These are phyloP conservation scores for Phytophthora cajani DNA, from an alignment of 352 stramenopile genomes.

Conservation along the genomic window DNA sequence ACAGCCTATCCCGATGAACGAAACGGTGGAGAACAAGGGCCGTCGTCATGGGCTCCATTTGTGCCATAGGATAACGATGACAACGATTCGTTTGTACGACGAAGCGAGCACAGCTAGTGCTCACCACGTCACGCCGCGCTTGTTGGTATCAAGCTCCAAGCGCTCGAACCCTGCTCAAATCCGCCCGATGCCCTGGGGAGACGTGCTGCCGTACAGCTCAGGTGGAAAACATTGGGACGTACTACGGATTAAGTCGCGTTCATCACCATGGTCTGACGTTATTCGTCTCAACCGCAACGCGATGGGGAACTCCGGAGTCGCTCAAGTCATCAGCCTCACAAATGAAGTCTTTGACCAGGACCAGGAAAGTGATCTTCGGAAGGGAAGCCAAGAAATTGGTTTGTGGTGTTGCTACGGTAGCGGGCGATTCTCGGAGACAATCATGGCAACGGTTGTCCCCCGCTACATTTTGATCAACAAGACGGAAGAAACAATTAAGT, in stretches of 20 bases:
- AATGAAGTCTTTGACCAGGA: conserved; percentile 69
- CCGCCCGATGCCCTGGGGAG: conserved; percentile 78
- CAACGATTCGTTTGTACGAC: conserved; percentile 88
- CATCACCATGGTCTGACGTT: conserved; percentile 84
- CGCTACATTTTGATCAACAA: conserved; percentile 91
- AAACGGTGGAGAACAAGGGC: conserved; percentile 63
- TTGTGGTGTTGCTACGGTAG: conserved; percentile 88
- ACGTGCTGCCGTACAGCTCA: conserved; percentile 77
- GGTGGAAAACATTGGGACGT: conserved; percentile 87
- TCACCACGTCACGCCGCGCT: conserved; percentile 82
- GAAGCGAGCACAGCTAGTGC: conserved; percentile 85
- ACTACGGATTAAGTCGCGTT: conserved; percentile 75
- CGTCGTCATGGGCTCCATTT: conserved; percentile 80
- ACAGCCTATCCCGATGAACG: conserved; percentile 67
- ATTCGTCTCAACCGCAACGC: conserved; percentile 89
- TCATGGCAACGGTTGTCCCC: conserved; percentile 86
- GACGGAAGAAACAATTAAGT: conserved; percentile 85
- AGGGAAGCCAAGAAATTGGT: conserved; percentile 79
- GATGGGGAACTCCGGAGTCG: conserved; percentile 89
- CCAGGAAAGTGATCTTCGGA: conserved; percentile 66
- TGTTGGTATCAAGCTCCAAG: conserved; percentile 76
- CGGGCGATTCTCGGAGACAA: conserved; percentile 85
- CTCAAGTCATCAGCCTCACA: conserved; percentile 86
- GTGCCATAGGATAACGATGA: conserved; percentile 89
- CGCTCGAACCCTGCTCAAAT: conserved; percentile 82